Percentiles rank a stretch among this genome's conserved stretches.
Evolutionary conservation across 169 alveolate genomes (phyloP).

Genomic region (Eimeria praecox): DNA sequence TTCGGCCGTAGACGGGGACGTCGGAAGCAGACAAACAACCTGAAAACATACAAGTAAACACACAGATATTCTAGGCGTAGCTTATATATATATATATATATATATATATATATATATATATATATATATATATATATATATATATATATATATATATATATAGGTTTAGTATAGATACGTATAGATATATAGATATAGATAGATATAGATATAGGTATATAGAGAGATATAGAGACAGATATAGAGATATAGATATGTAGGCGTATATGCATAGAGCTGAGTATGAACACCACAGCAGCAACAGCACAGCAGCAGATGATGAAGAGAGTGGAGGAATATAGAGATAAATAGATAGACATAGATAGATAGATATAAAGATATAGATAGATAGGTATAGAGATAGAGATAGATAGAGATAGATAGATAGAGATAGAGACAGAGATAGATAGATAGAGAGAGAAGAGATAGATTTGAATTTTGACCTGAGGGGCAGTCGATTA

Average conservation of each 20-base stretch:
- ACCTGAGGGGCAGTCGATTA: conserved; percentile 90
- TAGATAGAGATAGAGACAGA: neutral
- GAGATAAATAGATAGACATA: neutral
- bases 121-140: neutral
- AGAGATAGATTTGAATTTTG: too few relatives aligned
- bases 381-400: neutral
- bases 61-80: too few relatives aligned
- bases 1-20: conserved; percentile 83
- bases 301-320: too few relatives aligned
- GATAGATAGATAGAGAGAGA: too few relatives aligned
- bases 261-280: too few relatives aligned
- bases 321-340: neutral
- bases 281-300: too few relatives aligned
- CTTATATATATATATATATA: neutral
- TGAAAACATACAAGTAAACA: neutral
- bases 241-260: too few relatives aligned
- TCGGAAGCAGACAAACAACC: conserved; percentile 84
- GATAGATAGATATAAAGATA: neutral
- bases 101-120: neutral
- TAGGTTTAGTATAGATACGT: neutral
- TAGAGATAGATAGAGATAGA: neutral
- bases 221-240: neutral
- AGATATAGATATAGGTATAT: neutral
- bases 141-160: too few relatives aligned
- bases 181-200: neutral